A percentile compares a stretch with the other conserved stretches of the same genome.
Evolutionary conservation across 2,329 filamentous ascomycete genomes (phyloP).

Genomic region (Graphilbum ipis-grandicollis): DNA sequence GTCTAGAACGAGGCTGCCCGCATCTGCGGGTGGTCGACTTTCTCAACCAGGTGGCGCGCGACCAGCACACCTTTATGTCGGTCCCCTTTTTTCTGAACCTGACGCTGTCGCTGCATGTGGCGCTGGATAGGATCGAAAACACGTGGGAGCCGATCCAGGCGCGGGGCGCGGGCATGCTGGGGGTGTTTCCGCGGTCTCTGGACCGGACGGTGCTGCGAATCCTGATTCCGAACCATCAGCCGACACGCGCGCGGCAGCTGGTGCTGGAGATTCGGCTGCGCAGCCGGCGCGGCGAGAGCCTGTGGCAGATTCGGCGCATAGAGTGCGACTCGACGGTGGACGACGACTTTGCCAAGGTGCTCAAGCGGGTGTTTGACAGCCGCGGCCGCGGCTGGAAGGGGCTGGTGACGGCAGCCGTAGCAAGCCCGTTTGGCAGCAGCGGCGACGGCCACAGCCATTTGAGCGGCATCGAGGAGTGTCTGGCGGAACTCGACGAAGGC

Average conservation of each 20-base stretch:
- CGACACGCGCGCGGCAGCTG: conserved; percentile 20
- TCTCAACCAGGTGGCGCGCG: conserved; percentile 40
- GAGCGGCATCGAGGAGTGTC: conserved; percentile 26
- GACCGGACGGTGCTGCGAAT: conserved; percentile 44
- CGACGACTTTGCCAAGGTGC: conserved; percentile 19
- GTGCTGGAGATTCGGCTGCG: conserved; percentile 34
- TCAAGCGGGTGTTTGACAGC: conserved; percentile 27
- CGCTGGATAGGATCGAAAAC: conserved; percentile 41
- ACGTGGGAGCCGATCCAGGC: conserved; percentile 26
- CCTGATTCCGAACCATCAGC: conserved; percentile 16
- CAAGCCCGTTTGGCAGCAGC: conserved; percentile 11
- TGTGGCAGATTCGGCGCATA: conserved; percentile 32
- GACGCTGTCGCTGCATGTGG: conserved; percentile 48
- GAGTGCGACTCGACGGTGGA: conserved; percentile 11
- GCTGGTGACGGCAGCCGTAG: conserved; percentile 28
- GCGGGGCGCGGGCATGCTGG: conserved; percentile 27
- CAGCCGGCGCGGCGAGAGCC: conserved; percentile 26
- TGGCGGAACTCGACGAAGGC: conserved; percentile 28
- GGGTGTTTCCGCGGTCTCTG: conserved; percentile 33
- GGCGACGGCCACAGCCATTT: conserved; percentile 2
- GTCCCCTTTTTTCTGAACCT: conserved; percentile 36
- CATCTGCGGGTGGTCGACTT: conserved; percentile 46
- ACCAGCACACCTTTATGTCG: conserved; percentile 29
- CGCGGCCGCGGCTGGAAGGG: conserved; percentile 29
- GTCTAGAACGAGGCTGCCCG: conserved; percentile 45